These are phyloP conservation scores for Penicillium sp. DNA, from an alignment of 2,329 filamentous ascomycete genomes.

Conservation along the genomic window DNA sequence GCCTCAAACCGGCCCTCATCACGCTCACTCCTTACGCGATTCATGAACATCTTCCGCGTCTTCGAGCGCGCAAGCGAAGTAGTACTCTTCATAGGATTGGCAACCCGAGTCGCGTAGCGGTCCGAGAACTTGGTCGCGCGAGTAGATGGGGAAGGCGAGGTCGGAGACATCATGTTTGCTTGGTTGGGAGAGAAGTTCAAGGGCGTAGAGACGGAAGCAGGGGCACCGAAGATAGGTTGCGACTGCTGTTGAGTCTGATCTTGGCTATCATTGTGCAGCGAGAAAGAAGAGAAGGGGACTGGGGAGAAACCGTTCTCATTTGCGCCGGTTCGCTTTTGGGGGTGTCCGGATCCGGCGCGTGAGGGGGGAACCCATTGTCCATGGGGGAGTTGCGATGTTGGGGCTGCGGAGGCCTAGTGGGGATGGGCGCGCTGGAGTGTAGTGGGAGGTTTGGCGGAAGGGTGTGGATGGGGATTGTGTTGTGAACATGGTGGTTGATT, in stretches of 20 bases:
- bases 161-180: slow-evolving; percentile 5
- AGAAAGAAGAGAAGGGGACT: slow-evolving; percentile 11
- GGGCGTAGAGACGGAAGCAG: background rate
- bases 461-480: slow-evolving; percentile 24
- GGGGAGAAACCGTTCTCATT: slow-evolving; percentile 13
- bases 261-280: slow-evolving; percentile 5
- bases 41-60: slow-evolving; percentile 42
- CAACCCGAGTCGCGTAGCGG: slow-evolving; percentile 36
- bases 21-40: slow-evolving; percentile 42
- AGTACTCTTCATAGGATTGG: slow-evolving; percentile 32
- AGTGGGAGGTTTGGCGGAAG: slow-evolving; percentile 24
- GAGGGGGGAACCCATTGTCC: slow-evolving; percentile 21
- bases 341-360: background rate
- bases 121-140: slow-evolving; percentile 31
- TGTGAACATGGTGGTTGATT: slow-evolving; percentile 31
- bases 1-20: slow-evolving; percentile 40
- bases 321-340: background rate
- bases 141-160: slow-evolving; percentile 15
- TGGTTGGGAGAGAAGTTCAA: background rate
- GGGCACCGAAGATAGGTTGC: background rate
- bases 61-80: slow-evolving; percentile 33
- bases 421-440: slow-evolving; percentile 25
- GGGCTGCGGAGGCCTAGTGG: slow-evolving; percentile 24
- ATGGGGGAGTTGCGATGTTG: slow-evolving; percentile 20
- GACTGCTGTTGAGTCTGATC: slow-evolving; percentile 1